Percentiles rank a stretch among this genome's conserved stretches.
Evolutionary conservation across 345 rosid species (phyloP).

Genomic region (Rhodomyrtus tomentosa): DNA sequence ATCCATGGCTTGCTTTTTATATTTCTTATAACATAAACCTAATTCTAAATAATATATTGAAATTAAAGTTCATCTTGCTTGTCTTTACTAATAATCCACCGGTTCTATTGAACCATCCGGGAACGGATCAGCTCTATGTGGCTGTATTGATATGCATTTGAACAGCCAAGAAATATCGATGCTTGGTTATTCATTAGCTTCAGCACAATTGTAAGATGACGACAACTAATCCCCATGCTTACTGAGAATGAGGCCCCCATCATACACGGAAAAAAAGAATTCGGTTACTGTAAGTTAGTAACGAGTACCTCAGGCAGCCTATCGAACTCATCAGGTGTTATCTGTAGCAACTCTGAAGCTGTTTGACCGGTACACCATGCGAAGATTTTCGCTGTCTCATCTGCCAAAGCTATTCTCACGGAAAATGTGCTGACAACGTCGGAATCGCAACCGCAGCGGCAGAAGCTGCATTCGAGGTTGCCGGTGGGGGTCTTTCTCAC

Average conservation of each 20-base stretch:
- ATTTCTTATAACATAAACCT: too few species aligned
- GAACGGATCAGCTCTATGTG: neutral
- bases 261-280: neutral
- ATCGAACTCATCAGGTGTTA: constrained; percentile 74
- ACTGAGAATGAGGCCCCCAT: neutral
- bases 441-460: constrained; percentile 24
- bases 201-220: neutral
- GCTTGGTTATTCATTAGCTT: neutral
- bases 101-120: too few species aligned
- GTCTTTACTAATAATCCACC: too few species aligned
- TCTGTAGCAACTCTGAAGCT: constrained; percentile 78
- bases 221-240: neutral
- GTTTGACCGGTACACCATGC: constrained; percentile 84
- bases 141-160: neutral
- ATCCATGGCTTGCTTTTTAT: too few species aligned
- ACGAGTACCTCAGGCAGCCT: constrained; percentile 70
- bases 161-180: neutral
- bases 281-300: neutral
- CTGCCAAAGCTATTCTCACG: constrained; percentile 61
- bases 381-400: constrained; percentile 38
- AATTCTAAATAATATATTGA: too few species aligned
- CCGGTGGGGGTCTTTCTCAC: constrained; percentile 30
- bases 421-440: constrained; percentile 55
- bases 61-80: too few species aligned
- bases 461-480: constrained; percentile 51